Conservation (phyloP, 2,329 filamentous ascomycete genomes). For the Talaromyces sp. region DNA sequence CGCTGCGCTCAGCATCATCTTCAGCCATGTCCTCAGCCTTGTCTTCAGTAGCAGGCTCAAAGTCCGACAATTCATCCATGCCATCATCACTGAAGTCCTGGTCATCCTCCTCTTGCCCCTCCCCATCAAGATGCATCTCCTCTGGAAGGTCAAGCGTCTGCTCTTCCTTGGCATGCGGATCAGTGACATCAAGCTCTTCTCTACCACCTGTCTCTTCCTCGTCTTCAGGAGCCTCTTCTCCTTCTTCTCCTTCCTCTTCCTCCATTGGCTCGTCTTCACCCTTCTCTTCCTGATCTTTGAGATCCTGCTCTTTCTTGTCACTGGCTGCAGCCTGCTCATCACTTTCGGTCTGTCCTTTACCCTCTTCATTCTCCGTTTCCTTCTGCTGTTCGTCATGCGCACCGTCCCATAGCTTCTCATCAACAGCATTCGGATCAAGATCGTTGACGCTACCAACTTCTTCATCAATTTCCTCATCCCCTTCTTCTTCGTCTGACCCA, state of each 20-base stretch:
- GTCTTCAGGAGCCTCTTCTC: slow-evolving; percentile 51
- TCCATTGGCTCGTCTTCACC: slow-evolving; percentile 55
- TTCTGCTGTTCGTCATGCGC: slow-evolving; percentile 64
- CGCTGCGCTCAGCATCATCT: slow-evolving; percentile 31
- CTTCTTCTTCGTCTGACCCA: slow-evolving; percentile 58
- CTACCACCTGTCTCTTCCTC: slow-evolving; percentile 63
- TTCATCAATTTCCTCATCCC: slow-evolving; percentile 76
- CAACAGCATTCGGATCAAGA: slow-evolving; percentile 81
- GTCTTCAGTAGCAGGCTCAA: slow-evolving; percentile 40
- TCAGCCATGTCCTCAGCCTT: slow-evolving; percentile 31
- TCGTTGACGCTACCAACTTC: slow-evolving; percentile 90
- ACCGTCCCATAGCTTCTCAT: slow-evolving; percentile 99
- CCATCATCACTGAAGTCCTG: slow-evolving; percentile 50
- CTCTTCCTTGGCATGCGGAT: slow-evolving; percentile 77
- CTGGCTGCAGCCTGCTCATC: slow-evolving; percentile 63
- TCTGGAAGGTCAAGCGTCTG: slow-evolving; percentile 82
- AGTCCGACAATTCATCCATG: slow-evolving; percentile 49
- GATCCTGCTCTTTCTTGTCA: slow-evolving; percentile 52
- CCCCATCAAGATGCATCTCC: slow-evolving; percentile 77
- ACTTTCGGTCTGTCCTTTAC: slow-evolving; percentile 51
- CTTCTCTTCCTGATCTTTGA: slow-evolving; percentile 54
- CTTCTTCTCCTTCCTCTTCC: slow-evolving; percentile 58
- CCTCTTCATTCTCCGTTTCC: slow-evolving; percentile 73
- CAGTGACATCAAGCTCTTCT: slow-evolving; percentile 64
- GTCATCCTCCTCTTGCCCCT: slow-evolving; percentile 58